Base-by-base conservation (phyloP, 2,329 filamentous ascomycete species). In the Ascochyta koolunga region DNA sequence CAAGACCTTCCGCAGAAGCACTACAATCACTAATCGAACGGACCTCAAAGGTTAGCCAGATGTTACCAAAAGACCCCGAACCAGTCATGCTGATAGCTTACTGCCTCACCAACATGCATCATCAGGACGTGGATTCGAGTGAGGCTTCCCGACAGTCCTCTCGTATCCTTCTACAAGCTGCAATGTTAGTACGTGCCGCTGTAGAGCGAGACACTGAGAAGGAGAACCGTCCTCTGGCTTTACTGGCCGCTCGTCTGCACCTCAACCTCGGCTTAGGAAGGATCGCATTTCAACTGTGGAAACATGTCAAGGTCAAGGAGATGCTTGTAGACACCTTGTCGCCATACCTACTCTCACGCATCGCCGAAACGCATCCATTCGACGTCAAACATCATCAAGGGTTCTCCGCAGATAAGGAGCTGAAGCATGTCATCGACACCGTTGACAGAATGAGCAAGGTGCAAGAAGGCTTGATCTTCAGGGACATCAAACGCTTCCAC, bases 281-380 rank as follows among this genome's bases (percentile, higher is more conserved):
- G 21, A 54, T 65, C 29, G 70, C 70, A 15, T 71, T 72, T 40
- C 58, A 66, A 10, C 56, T 70, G 16, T 74, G 67, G 46, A 50
- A 46, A 15, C 49, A 66, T 31, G 62, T 61, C 2, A 66, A 64
- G 32, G 62, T 68, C 27, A 75, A 75, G 48, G 70, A 74, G 39
- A 72, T 75, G 62, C 59, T 75, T 3, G 42, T 70, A 10, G 69
- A 74, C 36, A 73, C 66, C 3, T 22, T 71, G 13, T 70, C 71
- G 8, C 67, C 69, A 29, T 60, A 62, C 18, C 53, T 73, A 1
- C 58, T 75, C 11, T 64, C 66, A 9, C 65, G 67, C 2, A 72
- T 74, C 22, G 72, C 72, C 15, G 47, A 67, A 16, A 67, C 63
- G 6, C 70, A 73, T 52, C 72, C 70, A 8, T 73, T 72, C 44